Conservation (phyloP, 768 basidiomycete species). For the Brasilioporus rufonigricans region DNA sequence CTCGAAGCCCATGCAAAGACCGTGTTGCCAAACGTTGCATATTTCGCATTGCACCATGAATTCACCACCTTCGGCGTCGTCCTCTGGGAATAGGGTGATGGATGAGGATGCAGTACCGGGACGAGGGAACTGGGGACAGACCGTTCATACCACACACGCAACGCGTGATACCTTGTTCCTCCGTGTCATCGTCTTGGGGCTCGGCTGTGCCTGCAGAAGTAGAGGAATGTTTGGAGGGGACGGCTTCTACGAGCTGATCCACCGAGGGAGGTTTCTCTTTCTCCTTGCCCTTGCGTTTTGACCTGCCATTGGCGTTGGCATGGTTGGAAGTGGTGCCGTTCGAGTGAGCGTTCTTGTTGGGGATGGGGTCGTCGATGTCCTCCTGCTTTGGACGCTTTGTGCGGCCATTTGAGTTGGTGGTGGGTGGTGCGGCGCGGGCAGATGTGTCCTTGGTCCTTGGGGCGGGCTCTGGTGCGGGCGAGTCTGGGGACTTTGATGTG, state of each 20-base stretch:
- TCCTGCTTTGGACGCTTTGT: conserved; percentile 72
- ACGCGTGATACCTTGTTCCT: conserved; percentile 62
- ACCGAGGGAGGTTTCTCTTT: conserved; percentile 49
- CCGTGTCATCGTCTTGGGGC: conserved; percentile 45
- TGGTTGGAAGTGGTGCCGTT: conserved; percentile 33
- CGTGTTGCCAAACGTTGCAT: conserved; percentile 98
- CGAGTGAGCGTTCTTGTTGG: conserved; percentile 42
- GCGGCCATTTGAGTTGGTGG: conserved; percentile 38
- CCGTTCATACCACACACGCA: conserved; percentile 84
- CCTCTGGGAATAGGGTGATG: conserved; percentile 45
- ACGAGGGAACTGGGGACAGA: conserved; percentile 36
- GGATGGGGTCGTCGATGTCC: conserved; percentile 59
- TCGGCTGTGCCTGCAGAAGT: conserved; percentile 35
- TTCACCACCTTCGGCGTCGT: conserved; percentile 81
- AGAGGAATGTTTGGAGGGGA: conserved; percentile 29
- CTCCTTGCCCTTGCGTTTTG: conserved; percentile 66
- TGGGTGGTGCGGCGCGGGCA: conserved; percentile 37
- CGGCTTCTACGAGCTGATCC: conserved; percentile 30
- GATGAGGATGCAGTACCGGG: conserved; percentile 22
- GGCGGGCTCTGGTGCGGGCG: conserved; percentile 48
- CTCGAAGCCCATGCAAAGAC: conserved; percentile 91
- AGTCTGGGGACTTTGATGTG: conserved; percentile 73
- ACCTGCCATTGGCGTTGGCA: conserved; percentile 36
- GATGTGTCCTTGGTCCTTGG: conserved; percentile 43
- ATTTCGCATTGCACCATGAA: conserved; percentile 98